Evolutionary conservation across 78 protist genomes (phyloP).

Genomic region (Dictyostelium purpureum): DNA sequence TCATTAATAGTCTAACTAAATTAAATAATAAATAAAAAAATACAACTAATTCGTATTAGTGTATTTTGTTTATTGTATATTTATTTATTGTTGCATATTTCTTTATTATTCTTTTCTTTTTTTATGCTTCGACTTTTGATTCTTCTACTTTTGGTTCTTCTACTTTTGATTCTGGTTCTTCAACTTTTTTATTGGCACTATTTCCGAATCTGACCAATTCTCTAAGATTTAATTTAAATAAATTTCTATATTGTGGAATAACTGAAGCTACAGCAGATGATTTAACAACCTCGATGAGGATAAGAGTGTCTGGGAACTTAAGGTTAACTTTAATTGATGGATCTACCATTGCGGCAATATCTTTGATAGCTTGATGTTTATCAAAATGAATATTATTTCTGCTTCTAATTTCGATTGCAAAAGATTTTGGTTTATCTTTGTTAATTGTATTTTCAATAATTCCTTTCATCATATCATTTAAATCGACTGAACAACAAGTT

Average conservation of each 20-base stretch:
- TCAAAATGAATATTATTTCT: constrained; percentile 18
- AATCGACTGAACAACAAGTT: constrained; percentile 24
- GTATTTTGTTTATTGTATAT: too few relatives aligned
- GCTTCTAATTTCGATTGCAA: constrained; percentile 46
- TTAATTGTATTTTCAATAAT: constrained; percentile 1
- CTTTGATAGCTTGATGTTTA: neutral
- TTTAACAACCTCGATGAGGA: constrained; percentile 36
- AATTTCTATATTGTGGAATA: neutral
- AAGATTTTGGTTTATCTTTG: neutral
- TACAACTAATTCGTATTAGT: too few relatives aligned
- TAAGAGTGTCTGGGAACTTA: neutral
- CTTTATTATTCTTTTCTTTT: too few relatives aligned
- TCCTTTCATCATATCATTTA: neutral
- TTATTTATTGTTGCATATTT: too few relatives aligned
- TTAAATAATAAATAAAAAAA: too few relatives aligned
- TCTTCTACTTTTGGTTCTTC: too few relatives aligned
- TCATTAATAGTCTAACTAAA: too few relatives aligned
- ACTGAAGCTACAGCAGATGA: neutral
- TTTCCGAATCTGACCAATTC: constrained; percentile 5
- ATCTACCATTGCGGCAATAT: constrained; percentile 16
- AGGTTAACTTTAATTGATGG: constrained; percentile 22
- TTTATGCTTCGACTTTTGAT: too few relatives aligned
- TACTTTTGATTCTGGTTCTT: too few relatives aligned
- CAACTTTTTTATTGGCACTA: too few relatives aligned
- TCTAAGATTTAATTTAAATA: constrained; percentile 35